Evolutionary conservation across 2,329 filamentous ascomycete species (phyloP).

Genomic region (Bertia moriformis): DNA sequence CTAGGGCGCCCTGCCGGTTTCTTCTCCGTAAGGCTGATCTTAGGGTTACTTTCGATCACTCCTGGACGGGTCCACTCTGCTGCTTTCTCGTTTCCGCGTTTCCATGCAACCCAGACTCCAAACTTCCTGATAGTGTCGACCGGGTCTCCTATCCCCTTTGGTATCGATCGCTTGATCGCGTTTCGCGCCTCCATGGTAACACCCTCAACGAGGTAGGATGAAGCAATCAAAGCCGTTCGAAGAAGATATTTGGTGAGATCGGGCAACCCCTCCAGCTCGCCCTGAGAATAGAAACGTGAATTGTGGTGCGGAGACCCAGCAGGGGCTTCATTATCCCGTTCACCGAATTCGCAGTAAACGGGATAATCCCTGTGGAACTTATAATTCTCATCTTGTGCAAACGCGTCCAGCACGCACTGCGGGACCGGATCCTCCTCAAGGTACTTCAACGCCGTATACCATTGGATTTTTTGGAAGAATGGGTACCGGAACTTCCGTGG

Average conservation of each 20-base stretch:
- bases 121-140: slow-evolving; percentile 43
- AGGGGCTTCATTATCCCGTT: slow-evolving; percentile 31
- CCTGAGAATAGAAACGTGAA: slow-evolving; percentile 45
- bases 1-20: slow-evolving; percentile 37
- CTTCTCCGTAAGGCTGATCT: slow-evolving; percentile 31
- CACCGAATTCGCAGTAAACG: slow-evolving; percentile 41
- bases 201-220: slow-evolving; percentile 41
- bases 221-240: slow-evolving; percentile 45
- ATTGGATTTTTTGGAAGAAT: slow-evolving; percentile 56
- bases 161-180: slow-evolving; percentile 46
- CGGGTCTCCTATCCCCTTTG: slow-evolving; percentile 45
- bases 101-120: slow-evolving; percentile 54
- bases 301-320: slow-evolving; percentile 37
- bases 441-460: slow-evolving; percentile 51
- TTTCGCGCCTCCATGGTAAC: slow-evolving; percentile 41
- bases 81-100: slow-evolving; percentile 46
- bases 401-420: slow-evolving; percentile 32
- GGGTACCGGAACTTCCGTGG: slow-evolving; percentile 53
- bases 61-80: slow-evolving; percentile 48
- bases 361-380: slow-evolving; percentile 36
- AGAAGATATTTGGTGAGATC: slow-evolving; percentile 46
- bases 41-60: slow-evolving; percentile 30
- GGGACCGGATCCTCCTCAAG: slow-evolving; percentile 51
- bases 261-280: slow-evolving; percentile 43
- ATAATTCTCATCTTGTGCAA: slow-evolving; percentile 34